These are phyloP conservation scores for Pestalotiopsis sp. DNA, from an alignment of 2,329 filamentous ascomycete species.

Conservation along the genomic window DNA sequence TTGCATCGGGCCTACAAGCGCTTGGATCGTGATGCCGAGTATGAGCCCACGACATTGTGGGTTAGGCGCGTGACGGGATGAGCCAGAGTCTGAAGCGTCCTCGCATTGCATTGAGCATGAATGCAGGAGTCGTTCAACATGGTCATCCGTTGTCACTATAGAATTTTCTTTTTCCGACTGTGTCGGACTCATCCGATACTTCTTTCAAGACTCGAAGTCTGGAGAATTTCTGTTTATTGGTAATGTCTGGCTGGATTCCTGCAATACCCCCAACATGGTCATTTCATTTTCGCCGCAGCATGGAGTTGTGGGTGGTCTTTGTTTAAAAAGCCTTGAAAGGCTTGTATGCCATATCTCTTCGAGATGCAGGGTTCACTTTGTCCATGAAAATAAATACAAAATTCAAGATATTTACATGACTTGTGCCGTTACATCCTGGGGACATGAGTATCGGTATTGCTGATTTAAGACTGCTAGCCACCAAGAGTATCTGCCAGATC, in stretches of 20 bases:
- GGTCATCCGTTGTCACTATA: neutral
- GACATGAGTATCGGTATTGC: too few species aligned
- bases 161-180: neutral
- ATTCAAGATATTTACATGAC: neutral
- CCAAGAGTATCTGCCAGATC: too few species aligned
- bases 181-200: neutral
- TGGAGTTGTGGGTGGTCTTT: neutral
- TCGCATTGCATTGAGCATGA: neutral
- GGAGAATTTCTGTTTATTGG: neutral
- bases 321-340: neutral
- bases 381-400: neutral
- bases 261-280: neutral
- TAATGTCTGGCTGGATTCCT: neutral
- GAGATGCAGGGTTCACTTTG: neutral
- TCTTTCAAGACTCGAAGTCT: neutral
- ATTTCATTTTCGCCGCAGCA: neutral
- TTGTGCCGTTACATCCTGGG: neutral
- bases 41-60: slow-evolving; percentile 74
- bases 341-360: neutral
- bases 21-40: slow-evolving; percentile 67
- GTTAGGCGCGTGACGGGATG: slow-evolving; percentile 74
- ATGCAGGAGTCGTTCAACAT: neutral
- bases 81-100: slow-evolving; percentile 22
- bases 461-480: too few species aligned
- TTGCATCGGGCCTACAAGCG: slow-evolving; percentile 77